A percentile compares a stretch with the other conserved stretches of the same genome.
Evolutionary conservation across 2,329 filamentous ascomycete species (phyloP).

Genomic region (Gyromitra esculenta): DNA sequence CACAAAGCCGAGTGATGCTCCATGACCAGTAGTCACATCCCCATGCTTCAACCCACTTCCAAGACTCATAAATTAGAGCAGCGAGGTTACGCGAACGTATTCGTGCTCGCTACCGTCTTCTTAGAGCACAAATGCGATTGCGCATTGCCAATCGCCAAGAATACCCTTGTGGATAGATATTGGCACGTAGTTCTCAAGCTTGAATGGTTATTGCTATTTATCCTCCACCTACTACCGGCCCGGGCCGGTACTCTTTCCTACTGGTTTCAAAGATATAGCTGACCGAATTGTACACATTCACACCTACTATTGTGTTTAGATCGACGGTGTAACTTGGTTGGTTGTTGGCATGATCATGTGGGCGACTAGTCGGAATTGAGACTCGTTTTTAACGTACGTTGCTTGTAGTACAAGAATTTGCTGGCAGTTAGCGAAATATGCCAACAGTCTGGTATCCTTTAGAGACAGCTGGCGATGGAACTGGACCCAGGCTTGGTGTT

Average conservation of each 20-base stretch:
- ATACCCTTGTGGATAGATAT: background rate
- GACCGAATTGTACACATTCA: background rate
- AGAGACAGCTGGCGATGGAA: background rate
- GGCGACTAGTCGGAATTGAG: constrained; percentile 18
- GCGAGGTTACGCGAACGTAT: background rate
- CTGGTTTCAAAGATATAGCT: background rate
- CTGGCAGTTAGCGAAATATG: background rate
- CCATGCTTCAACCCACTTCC: background rate
- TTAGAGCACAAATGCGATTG: background rate
- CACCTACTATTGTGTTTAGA: background rate
- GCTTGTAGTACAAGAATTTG: background rate
- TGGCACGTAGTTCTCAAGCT: background rate
- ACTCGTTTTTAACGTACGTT: background rate
- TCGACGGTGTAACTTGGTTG: constrained; percentile 1
- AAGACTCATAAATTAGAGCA: background rate
- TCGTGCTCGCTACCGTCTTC: background rate
- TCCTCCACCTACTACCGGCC: background rate
- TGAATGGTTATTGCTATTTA: constrained; percentile 15
- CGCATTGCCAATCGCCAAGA: background rate
- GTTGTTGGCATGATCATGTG: background rate
- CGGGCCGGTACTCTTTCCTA: background rate
- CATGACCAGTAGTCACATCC: background rate
- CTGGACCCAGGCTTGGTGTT: background rate
- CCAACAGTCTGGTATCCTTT: background rate
- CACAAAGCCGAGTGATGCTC: background rate